phyloP scores from a whole-genome alignment of 129 eudicot genomes.

The Flaveria brownii region DNA sequence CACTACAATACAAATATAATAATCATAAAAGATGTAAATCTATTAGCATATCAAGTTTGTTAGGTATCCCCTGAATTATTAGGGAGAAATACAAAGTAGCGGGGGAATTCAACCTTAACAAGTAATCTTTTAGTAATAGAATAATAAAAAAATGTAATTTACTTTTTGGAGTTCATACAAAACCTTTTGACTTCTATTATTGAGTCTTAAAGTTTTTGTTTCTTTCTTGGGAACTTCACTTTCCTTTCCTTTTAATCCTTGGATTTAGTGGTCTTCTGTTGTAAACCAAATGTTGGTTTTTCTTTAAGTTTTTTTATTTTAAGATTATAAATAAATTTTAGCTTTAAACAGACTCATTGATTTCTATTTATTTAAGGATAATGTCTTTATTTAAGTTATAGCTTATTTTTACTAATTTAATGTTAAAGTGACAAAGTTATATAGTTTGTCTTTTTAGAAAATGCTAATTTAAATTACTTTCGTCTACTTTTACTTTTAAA shows the following conservation, averaged over 20 bases:
- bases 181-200: conserved; percentile 24
- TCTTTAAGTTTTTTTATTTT: too few relatives aligned
- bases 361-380: neutral
- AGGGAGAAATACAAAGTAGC: neutral
- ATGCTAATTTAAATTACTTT: too few relatives aligned
- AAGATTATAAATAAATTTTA: neutral
- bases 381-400: neutral
- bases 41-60: too few relatives aligned
- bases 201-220: conserved; percentile 23
- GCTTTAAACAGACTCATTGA: too few relatives aligned
- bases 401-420: too few relatives aligned
- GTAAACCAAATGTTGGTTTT: neutral
- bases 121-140: conserved; percentile 15
- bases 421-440: too few relatives aligned
- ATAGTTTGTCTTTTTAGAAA: too few relatives aligned
- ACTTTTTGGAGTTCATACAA: conserved; percentile 14
- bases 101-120: conserved; percentile 26
- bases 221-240: conserved; percentile 26
- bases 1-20: too few relatives aligned
- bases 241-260: conserved; percentile 7
- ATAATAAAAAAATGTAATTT: neutral
- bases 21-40: too few relatives aligned
- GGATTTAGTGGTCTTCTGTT: conserved; percentile 18
- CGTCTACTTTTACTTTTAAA: too few relatives aligned
- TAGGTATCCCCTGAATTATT: neutral